phyloP scores from a whole-genome alignment of 192 early-diverging fungal genomes.

The Backusella morwellensis region DNA sequence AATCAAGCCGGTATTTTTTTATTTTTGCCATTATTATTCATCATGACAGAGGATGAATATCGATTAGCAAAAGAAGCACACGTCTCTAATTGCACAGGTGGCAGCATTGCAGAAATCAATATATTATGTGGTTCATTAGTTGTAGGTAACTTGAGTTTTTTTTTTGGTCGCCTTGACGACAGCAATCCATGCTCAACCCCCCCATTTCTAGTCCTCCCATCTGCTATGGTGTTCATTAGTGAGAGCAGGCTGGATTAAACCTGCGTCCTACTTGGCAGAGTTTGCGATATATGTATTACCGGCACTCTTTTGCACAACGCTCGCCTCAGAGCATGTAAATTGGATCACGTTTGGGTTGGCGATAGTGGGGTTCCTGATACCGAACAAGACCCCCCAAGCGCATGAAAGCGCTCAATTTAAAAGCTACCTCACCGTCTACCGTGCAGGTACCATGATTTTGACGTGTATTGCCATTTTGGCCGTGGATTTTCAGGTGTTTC shows the following conservation, averaged over 20 bases:
- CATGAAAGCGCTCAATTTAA: slow-evolving; percentile 14
- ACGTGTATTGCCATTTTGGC: slow-evolving; percentile 89
- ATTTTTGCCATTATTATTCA: neutral
- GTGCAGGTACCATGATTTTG: slow-evolving; percentile 74
- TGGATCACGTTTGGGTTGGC: slow-evolving; percentile 10
- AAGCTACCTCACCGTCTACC: slow-evolving; percentile 68
- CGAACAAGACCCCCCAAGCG: neutral
- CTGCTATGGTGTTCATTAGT: slow-evolving; percentile 16
- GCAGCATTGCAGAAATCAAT: slow-evolving; percentile 47
- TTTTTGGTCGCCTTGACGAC: neutral
- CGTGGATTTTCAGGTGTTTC: slow-evolving; percentile 93
- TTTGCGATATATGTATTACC: slow-evolving; percentile 22
- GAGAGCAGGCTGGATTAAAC: neutral
- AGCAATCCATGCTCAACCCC: neutral
- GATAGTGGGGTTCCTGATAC: neutral
- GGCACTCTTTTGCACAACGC: slow-evolving; percentile 11
- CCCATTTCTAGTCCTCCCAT: neutral
- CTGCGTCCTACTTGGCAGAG: slow-evolving; percentile 7
- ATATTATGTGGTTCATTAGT: slow-evolving; percentile 40
- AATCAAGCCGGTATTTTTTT: neutral
- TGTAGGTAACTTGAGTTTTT: slow-evolving; percentile 27
- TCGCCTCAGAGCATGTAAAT: slow-evolving; percentile 18
- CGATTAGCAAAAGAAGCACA: slow-evolving; percentile 54
- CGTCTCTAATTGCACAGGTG: slow-evolving; percentile 54
- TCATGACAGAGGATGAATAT: slow-evolving; percentile 32